Conservation (phyloP, 108 stramenopile species). For the Pseudonitzschia pungens region DNA sequence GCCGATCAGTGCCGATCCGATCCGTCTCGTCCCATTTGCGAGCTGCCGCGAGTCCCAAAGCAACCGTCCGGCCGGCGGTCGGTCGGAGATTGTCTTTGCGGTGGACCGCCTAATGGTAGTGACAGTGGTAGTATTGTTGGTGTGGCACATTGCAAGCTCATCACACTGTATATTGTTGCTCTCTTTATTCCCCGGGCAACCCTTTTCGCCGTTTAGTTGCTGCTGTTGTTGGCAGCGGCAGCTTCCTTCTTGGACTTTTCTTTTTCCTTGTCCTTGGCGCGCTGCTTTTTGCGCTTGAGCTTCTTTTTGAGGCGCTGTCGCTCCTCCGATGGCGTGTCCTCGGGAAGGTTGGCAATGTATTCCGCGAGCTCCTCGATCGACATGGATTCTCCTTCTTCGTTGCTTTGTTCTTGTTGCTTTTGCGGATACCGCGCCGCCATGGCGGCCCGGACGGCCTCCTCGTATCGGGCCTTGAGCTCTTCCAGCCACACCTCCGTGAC, state of each 20-base stretch:
- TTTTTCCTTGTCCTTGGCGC: conserved; percentile 1
- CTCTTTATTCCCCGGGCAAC: too few relatives aligned
- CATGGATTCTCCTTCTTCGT: not conserved
- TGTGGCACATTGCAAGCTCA: too few relatives aligned
- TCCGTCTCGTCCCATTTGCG: too few relatives aligned
- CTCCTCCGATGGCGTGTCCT: not conserved
- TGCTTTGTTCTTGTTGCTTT: not conserved
- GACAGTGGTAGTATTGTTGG: too few relatives aligned
- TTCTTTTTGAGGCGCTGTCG: not conserved
- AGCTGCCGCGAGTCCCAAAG: too few relatives aligned
- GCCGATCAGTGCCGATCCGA: too few relatives aligned
- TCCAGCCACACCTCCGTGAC: conserved; percentile 7
- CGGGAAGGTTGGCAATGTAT: not conserved
- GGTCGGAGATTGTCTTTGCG: too few relatives aligned
- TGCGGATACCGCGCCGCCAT: not conserved
- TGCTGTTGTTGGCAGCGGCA: too few relatives aligned
- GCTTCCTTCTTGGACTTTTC: not conserved
- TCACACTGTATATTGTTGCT: too few relatives aligned
- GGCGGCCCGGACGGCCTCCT: conserved; percentile 8
- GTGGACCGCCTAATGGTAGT: too few relatives aligned
- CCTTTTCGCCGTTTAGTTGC: too few relatives aligned
- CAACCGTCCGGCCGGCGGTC: too few relatives aligned
- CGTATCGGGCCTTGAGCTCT: not conserved
- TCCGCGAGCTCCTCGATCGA: conserved; percentile 5
- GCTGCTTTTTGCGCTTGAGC: conserved; percentile 5